Base-by-base conservation (phyloP, 2,329 filamentous ascomycete species). In the Dactylellina sp. region DNA sequence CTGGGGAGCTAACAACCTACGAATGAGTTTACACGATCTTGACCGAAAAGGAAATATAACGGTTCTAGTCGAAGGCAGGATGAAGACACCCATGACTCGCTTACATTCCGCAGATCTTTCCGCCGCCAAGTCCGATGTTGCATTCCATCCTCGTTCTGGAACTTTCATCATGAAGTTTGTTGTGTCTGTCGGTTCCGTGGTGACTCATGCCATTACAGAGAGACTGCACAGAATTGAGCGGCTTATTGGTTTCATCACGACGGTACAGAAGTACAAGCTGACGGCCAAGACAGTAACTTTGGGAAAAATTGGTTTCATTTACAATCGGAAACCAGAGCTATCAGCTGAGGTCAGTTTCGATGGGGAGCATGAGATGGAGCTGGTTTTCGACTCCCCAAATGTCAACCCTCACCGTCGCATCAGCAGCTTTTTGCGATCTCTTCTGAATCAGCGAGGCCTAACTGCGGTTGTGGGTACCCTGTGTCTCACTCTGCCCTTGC, bases 371-470 rank as follows among this genome's bases (percentile, higher is more conserved):
- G 79, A 82, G 1, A 87, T 91, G 76, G 83, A 83, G 14, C 82
- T 95, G 25, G 81, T 83, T 24, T 83, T 94, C 18, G 84, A 89
- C 42, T 82, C 82, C 12, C 78, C 77, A 6, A 44, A 56, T 9
- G 84, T 83, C 11, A 92, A 91, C 77, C 90, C 91, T 1, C 90
- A 93, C 78, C 82, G 89, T 47, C 85, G 88, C 16, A 84, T 90
- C 11, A 81, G 85, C 18, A 86, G 89, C 76, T 82, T 86, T 47
- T 83, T 92, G 71, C 84, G 84, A 60, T 83, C 82, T 2, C 82
- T 89, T 6, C 84, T 89, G 71, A 89, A 89, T 78, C 82, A 84
- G 68, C 40, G 82, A 79, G 59, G 85, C 79, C 77, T 91, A 83
- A 79, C 84, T 81, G 77, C 84, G 77, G 77, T 85, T 83, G 80